Conservation (phyloP, 495 filamentous ascomycete genomes). For the Cercophora samala region DNA sequence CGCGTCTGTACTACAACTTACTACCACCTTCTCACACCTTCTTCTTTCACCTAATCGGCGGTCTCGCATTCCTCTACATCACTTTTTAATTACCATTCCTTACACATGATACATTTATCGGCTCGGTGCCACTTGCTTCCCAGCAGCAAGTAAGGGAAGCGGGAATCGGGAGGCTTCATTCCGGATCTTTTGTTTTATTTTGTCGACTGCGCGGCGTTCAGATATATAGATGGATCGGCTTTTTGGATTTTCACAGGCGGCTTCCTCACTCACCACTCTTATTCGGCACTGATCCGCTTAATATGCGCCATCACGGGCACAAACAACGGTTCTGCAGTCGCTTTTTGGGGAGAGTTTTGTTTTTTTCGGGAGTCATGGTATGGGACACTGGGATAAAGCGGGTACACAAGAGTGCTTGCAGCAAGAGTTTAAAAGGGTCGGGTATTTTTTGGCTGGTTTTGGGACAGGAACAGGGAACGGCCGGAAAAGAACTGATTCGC, state of each 20-base stretch:
- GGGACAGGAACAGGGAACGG: constrained; percentile 35
- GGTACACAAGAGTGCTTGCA: constrained; percentile 2
- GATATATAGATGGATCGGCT: constrained; percentile 32
- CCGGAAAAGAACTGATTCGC: constrained; percentile 37
- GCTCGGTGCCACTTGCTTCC: constrained; percentile 43
- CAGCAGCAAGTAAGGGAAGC: constrained; percentile 32
- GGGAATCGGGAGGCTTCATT: constrained; percentile 26
- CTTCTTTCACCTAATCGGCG: not conserved
- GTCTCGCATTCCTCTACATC: constrained; percentile 37
- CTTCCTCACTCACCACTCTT: constrained; percentile 9
- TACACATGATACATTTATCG: constrained; percentile 34
- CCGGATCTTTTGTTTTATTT: constrained; percentile 25
- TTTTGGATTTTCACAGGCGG: constrained; percentile 16
- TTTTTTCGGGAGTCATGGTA: constrained; percentile 13
- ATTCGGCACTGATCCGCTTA: constrained; percentile 21
- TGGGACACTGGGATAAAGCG: constrained; percentile 11
- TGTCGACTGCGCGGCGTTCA: constrained; percentile 36
- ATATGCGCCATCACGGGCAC: constrained; percentile 14
- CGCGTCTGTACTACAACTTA: constrained; percentile 26
- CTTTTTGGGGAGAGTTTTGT: not conserved
- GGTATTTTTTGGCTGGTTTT: constrained; percentile 20
- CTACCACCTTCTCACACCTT: constrained; percentile 10
- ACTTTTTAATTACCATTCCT: constrained; percentile 44
- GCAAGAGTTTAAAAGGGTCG: not conserved
- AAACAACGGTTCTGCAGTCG: constrained; percentile 8